A percentile compares a stretch with the other conserved stretches of the same genome.
phyloP scores from a whole-genome alignment of 2,329 filamentous ascomycete species.

The Annulohypoxylon truncatum region DNA sequence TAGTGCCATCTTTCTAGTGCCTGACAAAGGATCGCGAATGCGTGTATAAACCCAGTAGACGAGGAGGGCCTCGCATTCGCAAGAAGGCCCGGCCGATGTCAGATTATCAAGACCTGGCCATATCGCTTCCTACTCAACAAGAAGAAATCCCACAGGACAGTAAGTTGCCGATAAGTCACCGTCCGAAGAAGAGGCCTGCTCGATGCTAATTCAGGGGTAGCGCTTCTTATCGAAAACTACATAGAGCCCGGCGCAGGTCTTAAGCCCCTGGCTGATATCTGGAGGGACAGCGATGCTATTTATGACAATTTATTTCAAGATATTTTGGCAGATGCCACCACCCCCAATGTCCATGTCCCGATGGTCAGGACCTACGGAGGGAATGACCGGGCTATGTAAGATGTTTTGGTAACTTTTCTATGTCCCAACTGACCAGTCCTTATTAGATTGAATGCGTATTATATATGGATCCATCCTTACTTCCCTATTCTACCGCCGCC shows the following conservation, averaged over 20 bases:
- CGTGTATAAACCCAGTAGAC: constrained; percentile 57
- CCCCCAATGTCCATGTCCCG: constrained; percentile 44
- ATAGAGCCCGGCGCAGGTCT: constrained; percentile 62
- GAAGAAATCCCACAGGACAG: constrained; percentile 50
- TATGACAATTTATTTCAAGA: constrained; percentile 58
- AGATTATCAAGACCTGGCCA: constrained; percentile 47
- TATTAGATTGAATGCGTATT: constrained; percentile 62
- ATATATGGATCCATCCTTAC: constrained; percentile 63
- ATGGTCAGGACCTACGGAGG: constrained; percentile 57
- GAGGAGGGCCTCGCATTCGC: constrained; percentile 57
- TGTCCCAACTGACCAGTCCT: neutral
- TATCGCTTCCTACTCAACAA: constrained; percentile 44
- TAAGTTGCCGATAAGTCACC: constrained; percentile 39
- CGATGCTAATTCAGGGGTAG: constrained; percentile 36
- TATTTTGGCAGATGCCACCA: constrained; percentile 29
- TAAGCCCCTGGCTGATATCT: constrained; percentile 58
- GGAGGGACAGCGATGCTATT: constrained; percentile 61
- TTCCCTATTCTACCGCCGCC: constrained; percentile 63
- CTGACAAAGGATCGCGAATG: constrained; percentile 55
- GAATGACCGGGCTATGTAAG: constrained; percentile 56
- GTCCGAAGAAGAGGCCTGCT: constrained; percentile 4
- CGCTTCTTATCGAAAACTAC: constrained; percentile 52
- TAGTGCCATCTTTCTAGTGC: constrained; percentile 50
- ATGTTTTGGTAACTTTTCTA: constrained; percentile 26
- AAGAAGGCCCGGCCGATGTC: constrained; percentile 52